Base-by-base conservation (phyloP, 2,329 filamentous ascomycete genomes). In the Aspergillus pseudoterreus region DNA sequence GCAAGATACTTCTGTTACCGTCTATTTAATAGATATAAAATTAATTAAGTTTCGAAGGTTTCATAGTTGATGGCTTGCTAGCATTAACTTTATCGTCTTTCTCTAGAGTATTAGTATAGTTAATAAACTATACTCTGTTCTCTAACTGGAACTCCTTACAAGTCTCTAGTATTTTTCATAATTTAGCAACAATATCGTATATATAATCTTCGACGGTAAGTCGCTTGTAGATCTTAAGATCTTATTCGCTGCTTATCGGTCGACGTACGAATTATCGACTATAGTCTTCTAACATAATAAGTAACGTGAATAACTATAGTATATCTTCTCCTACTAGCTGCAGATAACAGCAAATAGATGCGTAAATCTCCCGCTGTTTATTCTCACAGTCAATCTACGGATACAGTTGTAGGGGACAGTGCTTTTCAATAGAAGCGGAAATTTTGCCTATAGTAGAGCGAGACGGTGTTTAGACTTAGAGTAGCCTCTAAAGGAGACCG, bases 171-270 rank as follows among this genome's bases (percentile, higher is more conserved):
- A 64, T 63, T 24, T 57, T 58, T 49, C 60, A 60, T 38, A 68
- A 52, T 27, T 60, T 54, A 11, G 61, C 52, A 49, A 68, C 60
- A 11, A 69, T 64, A 43, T 64, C 48, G 19, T 54, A 58, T 19
- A 62, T 61, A 49, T 63, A 56, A 39, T 62, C 52, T 48, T 68
- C 63, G 43, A 69, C 59, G 12, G 59, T 60, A 33, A 64, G 35
- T 52, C 63, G 58, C 45, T 67, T 55, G 53, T 65, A 67, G 52
- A 19, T 47, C 50, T 65, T 59, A 6, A 68, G 57, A 47, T 66
- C 67, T 47, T 60, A 53, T 43, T 69, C 63, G 49, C 65, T 66
- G 39, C 58, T 59, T 9, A 67, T 47, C 43, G 57, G 53, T 27
- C 58, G 54, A 43, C 50, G 47, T 15, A 43, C 52, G 38, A 64